Conservation (phyloP, 257 asterid species). For the Ocimum tenuiflorum region DNA sequence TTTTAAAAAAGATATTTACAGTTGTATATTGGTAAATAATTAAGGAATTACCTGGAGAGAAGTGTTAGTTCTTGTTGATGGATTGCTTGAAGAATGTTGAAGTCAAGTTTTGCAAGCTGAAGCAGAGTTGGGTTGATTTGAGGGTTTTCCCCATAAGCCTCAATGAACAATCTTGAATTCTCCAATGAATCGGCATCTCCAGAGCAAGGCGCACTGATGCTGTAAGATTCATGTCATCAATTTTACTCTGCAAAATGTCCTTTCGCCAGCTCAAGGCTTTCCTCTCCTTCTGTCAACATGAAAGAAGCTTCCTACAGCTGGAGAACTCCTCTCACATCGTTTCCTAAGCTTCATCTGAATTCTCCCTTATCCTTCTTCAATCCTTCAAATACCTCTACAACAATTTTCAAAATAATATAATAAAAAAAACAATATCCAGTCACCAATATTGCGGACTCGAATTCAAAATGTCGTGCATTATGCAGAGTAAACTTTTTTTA, state of each 20-base stretch:
- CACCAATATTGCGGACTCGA: too few relatives aligned
- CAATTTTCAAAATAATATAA: background rate
- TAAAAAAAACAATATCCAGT: too few relatives aligned
- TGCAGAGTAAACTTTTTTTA: too few relatives aligned
- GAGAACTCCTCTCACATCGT: slow-evolving; percentile 30
- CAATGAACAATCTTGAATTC: slow-evolving; percentile 30
- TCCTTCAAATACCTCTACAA: slow-evolving; percentile 31
- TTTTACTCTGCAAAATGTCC: slow-evolving; percentile 8
- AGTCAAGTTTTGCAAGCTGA: slow-evolving; percentile 36
- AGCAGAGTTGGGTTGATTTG: slow-evolving; percentile 20
- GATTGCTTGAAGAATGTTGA: slow-evolving; percentile 33
- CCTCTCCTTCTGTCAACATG: slow-evolving; percentile 31
- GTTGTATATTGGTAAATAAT: too few relatives aligned
- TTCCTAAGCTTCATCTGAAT: slow-evolving; percentile 5
- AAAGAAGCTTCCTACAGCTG: slow-evolving; percentile 48
- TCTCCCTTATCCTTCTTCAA: slow-evolving; percentile 29
- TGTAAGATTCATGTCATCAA: slow-evolving; percentile 12
- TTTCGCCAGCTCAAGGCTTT: slow-evolving; percentile 28
- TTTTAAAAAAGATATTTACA: too few relatives aligned
- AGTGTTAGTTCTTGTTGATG: slow-evolving; percentile 26
- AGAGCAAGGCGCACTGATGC: slow-evolving; percentile 20
- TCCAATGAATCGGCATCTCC: slow-evolving; percentile 43
- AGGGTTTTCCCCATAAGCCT: slow-evolving; percentile 14
- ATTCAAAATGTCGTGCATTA: too few relatives aligned
- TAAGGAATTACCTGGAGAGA: background rate